Evolutionary conservation across 805 yeast genomes (phyloP).

Genomic region (Metschnikowia dekortorum): DNA sequence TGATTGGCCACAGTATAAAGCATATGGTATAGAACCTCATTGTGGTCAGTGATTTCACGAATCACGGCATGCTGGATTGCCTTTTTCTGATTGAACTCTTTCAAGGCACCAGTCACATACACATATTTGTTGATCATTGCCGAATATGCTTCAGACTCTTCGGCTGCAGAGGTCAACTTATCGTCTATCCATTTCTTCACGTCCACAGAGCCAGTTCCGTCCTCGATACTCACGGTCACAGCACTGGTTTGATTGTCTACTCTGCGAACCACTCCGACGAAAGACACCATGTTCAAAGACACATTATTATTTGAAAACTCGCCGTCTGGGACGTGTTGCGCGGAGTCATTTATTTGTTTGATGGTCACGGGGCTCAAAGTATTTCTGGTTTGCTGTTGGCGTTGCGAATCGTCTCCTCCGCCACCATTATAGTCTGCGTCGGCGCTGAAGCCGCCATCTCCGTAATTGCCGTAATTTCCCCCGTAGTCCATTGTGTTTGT

Average conservation of each 20-base stretch:
- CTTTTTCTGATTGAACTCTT: conserved; percentile 60
- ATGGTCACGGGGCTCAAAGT: conserved; percentile 61
- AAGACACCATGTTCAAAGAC: conserved; percentile 56
- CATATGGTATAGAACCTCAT: conserved; percentile 65
- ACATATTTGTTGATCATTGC: conserved; percentile 54
- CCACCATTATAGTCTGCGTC: conserved; percentile 12
- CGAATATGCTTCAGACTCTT: conserved; percentile 28
- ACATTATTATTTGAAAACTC: conserved; percentile 57
- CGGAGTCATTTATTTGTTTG: conserved; percentile 62
- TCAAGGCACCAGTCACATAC: conserved; percentile 44
- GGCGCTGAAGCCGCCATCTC: conserved; percentile 18
- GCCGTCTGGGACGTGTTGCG: conserved; percentile 62
- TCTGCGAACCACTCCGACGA: conserved; percentile 68
- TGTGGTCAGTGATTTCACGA: conserved; percentile 55
- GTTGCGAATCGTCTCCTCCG: conserved; percentile 11
- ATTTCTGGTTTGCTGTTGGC: conserved; percentile 14
- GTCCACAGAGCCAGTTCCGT: conserved; percentile 63
- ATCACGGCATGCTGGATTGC: conserved; percentile 62
- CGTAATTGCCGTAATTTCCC: conserved; percentile 13
- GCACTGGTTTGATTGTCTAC: conserved; percentile 56
- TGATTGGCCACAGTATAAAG: conserved; percentile 59
- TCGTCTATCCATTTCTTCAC: conserved; percentile 57
- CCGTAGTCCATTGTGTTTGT: conserved; percentile 9
- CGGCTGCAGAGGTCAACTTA: conserved; percentile 26
- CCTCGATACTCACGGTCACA: conserved; percentile 60